phyloP scores from a whole-genome alignment of 225 moss, liverwort and hornwort species.

The Thuidium tamariscinum region DNA sequence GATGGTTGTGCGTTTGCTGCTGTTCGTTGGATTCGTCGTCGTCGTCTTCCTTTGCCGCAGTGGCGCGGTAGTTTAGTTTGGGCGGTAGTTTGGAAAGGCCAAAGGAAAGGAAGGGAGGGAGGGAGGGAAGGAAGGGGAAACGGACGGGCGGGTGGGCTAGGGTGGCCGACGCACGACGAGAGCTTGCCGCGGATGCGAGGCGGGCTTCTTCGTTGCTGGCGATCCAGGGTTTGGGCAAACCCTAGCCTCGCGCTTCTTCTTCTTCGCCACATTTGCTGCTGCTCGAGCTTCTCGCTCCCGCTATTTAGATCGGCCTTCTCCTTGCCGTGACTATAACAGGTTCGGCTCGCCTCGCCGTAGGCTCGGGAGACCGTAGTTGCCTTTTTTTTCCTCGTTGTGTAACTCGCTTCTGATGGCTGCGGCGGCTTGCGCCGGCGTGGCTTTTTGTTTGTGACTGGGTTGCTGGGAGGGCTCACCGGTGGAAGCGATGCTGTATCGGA shows the following conservation, averaged over 20 bases:
- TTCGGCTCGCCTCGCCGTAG: neutral
- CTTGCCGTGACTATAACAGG: neutral
- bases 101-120: neutral
- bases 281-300: neutral
- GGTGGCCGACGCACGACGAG: neutral
- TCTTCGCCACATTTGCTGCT: neutral
- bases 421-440: neutral
- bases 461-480: neutral
- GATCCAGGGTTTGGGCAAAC: constrained; percentile 33
- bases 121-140: neutral
- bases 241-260: constrained; percentile 6
- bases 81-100: constrained; percentile 1
- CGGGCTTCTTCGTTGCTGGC: neutral
- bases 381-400: neutral
- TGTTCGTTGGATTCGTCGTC: constrained; percentile 9
- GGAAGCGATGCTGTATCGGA: neutral
- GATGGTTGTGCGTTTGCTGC: constrained; percentile 7
- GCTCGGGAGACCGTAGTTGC: neutral
- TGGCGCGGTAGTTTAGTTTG: constrained; percentile 3
- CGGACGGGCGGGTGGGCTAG: neutral
- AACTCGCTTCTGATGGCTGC: neutral
- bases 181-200: neutral
- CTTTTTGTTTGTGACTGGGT: neutral
- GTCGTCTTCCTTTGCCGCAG: neutral
- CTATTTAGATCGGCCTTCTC: neutral